Evolutionary conservation across 176 grass and related monocot species (phyloP), one percentile per base, ranked within the genome.

Genomic region (Thalia dealbata): DNA sequence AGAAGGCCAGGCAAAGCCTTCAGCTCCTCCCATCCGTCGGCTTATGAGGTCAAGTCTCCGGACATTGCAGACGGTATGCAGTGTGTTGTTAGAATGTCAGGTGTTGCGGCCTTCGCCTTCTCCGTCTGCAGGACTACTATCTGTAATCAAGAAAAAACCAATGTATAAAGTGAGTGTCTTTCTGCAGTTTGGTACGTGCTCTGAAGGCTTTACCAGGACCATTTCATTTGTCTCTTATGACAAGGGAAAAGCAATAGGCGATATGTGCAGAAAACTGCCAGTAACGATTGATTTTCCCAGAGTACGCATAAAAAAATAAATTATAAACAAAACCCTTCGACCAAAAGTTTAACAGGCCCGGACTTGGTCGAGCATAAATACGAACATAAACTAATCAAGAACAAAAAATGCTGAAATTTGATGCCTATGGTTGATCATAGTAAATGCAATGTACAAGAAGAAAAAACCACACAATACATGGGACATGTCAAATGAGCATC

Each of bases 21-120:
- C 25, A 30, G 15, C 24, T 71, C 46, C n/a, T n/a, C n/a, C n/a
- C 45, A 18, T 54, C 70, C 25, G 9, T 9, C 15, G 2, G 29
- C 61, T 92, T 74, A 99, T 60, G 81, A 78, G 68, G 77, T 91
- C 74, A 99, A 69, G 76, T 99, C 95, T 52, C 88, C 83, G 6
- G 95, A 99, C 71, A 91, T 83, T 25, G 95, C 85, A 0, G 90
- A 93, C 72, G 95, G 90, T 93, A 99, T 99, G 81, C 95, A 99
- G 44, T 99, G 95, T 72, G 87, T 99, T 3, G 85, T 77, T 51
- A 99, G 82, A 83, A 99, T 93, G 62, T 93, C 90, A 30, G 76
- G 63, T 69, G 95, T 99, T 30, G 95, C 95, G 65, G 85, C 87
- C 75, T 93, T 99, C 1, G 95, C 90, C 13, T 76, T 91, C 81